These are phyloP conservation scores for Termitomyces sp. DNA, from an alignment of 768 basidiomycete genomes.

Conservation along the genomic window DNA sequence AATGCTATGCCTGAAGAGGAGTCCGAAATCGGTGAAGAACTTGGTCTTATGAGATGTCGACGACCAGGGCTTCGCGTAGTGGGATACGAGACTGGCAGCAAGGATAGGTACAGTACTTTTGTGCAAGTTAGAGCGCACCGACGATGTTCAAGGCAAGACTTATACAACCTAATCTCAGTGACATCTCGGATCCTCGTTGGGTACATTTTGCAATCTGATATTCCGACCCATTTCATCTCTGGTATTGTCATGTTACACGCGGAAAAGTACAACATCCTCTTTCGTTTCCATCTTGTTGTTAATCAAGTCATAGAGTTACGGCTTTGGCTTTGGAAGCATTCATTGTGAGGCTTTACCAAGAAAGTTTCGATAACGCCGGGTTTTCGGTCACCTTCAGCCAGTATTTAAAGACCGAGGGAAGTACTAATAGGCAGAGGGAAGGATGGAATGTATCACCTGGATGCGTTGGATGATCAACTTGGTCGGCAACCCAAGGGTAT, in stretches of 20 bases:
- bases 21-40: constrained; percentile 84
- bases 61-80: constrained; percentile 81
- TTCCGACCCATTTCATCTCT: constrained; percentile 82
- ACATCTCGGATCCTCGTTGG: constrained; percentile 94
- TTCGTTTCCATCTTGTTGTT: constrained; percentile 1
- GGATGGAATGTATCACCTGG: not conserved
- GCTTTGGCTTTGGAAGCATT: constrained; percentile 86
- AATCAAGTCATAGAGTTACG: constrained; percentile 54
- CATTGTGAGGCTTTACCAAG: constrained; percentile 84
- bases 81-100: constrained; percentile 71
- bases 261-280: constrained; percentile 54
- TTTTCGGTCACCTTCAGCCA: too few relatives aligned
- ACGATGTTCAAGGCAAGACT: constrained; percentile 50
- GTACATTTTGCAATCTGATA: constrained; percentile 84
- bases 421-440: not conserved
- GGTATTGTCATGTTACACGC: constrained; percentile 90
- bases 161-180: constrained; percentile 87
- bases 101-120: constrained; percentile 57
- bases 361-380: constrained; percentile 26
- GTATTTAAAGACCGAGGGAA: not conserved
- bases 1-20: constrained; percentile 86
- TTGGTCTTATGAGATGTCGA: constrained; percentile 87
- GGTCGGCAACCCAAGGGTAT: not conserved
- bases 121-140: not conserved
- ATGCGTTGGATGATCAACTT: not conserved